These are phyloP conservation scores for Penicillium sp. DNA, from an alignment of 2,329 filamentous ascomycete genomes.

Conservation along the genomic window DNA sequence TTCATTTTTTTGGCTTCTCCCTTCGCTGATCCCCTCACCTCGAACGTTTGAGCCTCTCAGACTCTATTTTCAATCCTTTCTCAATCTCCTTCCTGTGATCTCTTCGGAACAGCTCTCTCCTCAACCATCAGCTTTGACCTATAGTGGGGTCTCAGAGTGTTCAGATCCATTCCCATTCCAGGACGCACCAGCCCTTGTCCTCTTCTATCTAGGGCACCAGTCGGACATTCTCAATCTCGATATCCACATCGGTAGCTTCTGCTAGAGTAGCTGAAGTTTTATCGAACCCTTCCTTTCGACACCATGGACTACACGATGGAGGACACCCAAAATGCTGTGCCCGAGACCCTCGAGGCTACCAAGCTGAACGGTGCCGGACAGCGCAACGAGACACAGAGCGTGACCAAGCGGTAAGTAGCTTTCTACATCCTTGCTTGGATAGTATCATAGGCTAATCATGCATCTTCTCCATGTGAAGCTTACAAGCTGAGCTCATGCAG, in stretches of 20 bases:
- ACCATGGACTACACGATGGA: slow-evolving; percentile 53
- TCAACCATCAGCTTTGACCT: slow-evolving; percentile 13
- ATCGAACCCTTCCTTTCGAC: slow-evolving; percentile 3
- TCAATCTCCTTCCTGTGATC: slow-evolving; percentile 1
- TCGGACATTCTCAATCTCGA: too few relatives aligned
- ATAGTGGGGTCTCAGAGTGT: slow-evolving; percentile 18
- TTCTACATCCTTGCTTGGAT: neutral
- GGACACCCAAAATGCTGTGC: slow-evolving; percentile 63
- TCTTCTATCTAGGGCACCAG: neutral
- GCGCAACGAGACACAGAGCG: slow-evolving; percentile 63
- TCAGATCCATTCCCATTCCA: slow-evolving; percentile 32
- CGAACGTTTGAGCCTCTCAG: neutral
- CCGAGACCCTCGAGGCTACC: slow-evolving; percentile 55
- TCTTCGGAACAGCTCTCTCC: slow-evolving; percentile 3
- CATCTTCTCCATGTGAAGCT: slow-evolving; percentile 45
- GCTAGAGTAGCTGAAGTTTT: slow-evolving; percentile 3
- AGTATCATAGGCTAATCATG: neutral
- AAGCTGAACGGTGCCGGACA: slow-evolving; percentile 54
- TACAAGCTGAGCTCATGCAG: slow-evolving; percentile 97
- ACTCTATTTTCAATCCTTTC: neutral
- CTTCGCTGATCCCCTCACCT: neutral
- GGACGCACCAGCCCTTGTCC: slow-evolving; percentile 23
- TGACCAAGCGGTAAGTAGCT: slow-evolving; percentile 63
- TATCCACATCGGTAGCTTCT: slow-evolving; percentile 3
- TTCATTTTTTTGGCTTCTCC: neutral